These are phyloP conservation scores for Elsinoe australis DNA, from an alignment of 2,329 filamentous ascomycete species.

Conservation along the genomic window DNA sequence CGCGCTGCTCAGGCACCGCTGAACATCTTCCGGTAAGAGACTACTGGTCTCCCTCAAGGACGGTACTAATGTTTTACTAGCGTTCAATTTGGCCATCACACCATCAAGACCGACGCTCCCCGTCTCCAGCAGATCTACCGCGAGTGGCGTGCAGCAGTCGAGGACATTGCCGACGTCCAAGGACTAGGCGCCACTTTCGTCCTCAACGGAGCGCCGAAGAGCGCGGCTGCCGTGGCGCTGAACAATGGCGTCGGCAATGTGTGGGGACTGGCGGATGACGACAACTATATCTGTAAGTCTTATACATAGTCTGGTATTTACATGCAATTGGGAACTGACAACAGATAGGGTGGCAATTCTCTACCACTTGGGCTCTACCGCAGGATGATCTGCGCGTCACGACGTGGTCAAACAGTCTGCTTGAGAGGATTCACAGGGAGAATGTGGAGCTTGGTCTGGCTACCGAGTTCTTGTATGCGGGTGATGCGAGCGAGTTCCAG, in stretches of 20 bases:
- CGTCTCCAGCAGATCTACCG: neutral
- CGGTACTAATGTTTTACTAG: neutral
- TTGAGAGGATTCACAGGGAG: slow-evolving; percentile 1
- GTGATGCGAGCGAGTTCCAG: slow-evolving; percentile 41
- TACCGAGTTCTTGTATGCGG: slow-evolving; percentile 38
- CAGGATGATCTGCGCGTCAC: neutral
- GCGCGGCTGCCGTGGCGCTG: neutral
- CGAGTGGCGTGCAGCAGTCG: neutral
- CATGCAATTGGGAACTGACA: neutral
- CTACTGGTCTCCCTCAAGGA: too few species aligned
- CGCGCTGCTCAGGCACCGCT: too few species aligned
- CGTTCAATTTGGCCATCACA: neutral
- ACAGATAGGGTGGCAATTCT: slow-evolving; percentile 1
- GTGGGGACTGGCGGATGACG: neutral
- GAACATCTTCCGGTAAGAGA: too few species aligned
- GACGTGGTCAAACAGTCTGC: slow-evolving; percentile 2
- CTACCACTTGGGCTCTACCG: neutral
- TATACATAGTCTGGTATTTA: neutral
- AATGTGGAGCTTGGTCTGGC: neutral
- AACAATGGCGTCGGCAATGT: neutral
- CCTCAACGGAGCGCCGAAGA: neutral
- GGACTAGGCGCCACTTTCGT: neutral
- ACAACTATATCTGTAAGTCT: slow-evolving; percentile 1
- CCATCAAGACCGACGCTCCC: neutral
- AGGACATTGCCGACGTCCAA: neutral